These are phyloP conservation scores for Hevea brasiliensis DNA, from an alignment of 345 rosid genomes.

Conservation along the genomic window DNA sequence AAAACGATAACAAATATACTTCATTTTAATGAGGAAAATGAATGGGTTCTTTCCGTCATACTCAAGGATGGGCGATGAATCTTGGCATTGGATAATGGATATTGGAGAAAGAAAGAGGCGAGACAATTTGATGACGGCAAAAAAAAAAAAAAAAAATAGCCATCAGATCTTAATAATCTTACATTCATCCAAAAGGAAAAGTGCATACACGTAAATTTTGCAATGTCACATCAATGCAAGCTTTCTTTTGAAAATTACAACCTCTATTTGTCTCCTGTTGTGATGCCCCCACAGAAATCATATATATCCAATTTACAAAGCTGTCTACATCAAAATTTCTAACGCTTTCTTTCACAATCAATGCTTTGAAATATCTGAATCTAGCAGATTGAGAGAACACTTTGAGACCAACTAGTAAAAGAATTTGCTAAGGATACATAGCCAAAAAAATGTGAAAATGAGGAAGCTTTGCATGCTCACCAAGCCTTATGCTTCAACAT, in stretches of 20 bases:
- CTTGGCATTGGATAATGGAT: background rate
- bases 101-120: background rate
- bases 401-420: background rate
- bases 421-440: background rate
- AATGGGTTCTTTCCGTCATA: background rate
- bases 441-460: background rate
- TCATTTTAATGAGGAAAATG: background rate
- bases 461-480: background rate
- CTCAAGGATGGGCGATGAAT: background rate
- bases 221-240: background rate
- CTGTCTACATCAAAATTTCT: background rate
- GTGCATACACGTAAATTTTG: background rate
- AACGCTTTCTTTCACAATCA: background rate
- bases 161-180: background rate
- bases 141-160: background rate
- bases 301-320: background rate
- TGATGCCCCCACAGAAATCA: too few relatives aligned
- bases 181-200: background rate
- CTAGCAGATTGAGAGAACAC: background rate
- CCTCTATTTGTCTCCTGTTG: background rate
- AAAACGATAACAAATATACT: too few relatives aligned
- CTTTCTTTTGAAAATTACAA: background rate
- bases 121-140: background rate
- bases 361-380: background rate
- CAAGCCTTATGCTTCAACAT: constrained; percentile 33